phyloP scores from a whole-genome alignment of 208 protist species.

The Perkinsela sp. region DNA sequence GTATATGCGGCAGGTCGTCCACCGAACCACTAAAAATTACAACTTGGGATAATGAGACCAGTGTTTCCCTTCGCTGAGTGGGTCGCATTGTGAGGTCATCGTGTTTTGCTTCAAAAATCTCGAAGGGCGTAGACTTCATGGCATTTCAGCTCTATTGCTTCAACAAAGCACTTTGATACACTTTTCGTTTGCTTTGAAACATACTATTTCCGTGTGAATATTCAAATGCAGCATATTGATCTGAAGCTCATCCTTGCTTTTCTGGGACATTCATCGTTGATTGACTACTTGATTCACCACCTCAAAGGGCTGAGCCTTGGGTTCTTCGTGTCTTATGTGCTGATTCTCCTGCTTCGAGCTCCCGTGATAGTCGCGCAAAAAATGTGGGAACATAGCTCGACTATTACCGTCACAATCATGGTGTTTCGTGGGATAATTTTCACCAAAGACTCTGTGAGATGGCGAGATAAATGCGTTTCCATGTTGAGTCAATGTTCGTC shows the following conservation, averaged over 20 bases:
- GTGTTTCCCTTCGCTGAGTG: no score
- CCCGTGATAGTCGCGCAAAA: not conserved
- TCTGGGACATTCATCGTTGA: not conserved
- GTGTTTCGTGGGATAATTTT: not conserved
- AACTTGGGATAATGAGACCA: not conserved
- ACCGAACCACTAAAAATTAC: constrained; percentile 8
- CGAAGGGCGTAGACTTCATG: no score
- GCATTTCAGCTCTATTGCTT: no score
- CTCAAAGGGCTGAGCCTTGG: not conserved
- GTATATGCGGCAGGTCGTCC: constrained; percentile 57
- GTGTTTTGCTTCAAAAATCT: no score
- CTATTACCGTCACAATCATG: not conserved
- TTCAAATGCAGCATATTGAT: not conserved
- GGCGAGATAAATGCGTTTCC: no score
- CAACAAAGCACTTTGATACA: no score
- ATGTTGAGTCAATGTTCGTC: no score
- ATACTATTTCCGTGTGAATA: not conserved
- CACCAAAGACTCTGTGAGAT: not conserved
- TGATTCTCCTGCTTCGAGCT: not conserved
- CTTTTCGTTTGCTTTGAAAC: not conserved
- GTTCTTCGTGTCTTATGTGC: not conserved
- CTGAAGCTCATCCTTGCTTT: not conserved
- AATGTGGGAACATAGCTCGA: not conserved
- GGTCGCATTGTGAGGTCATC: no score
- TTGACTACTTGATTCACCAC: not conserved